Percentiles rank a stretch among this genome's conserved stretches.
phyloP scores from a whole-genome alignment of 2,329 filamentous ascomycete species.

The Xylaria sp. region DNA sequence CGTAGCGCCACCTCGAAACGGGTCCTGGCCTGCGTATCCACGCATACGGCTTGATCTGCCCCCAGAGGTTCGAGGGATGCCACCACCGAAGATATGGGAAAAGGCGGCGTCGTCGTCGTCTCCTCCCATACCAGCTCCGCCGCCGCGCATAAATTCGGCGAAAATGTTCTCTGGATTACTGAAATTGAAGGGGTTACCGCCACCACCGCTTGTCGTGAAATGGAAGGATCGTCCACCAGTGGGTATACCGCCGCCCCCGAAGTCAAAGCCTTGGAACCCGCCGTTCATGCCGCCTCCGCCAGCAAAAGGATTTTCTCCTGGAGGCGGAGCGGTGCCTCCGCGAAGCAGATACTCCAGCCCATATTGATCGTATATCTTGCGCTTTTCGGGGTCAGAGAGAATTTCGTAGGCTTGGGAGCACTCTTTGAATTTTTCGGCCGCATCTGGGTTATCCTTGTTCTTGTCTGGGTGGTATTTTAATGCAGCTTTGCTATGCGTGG shows the following conservation, averaged over 20 bases:
- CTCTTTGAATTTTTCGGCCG: conserved; percentile 97
- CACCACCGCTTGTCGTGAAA: conserved; percentile 67
- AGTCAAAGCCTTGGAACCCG: conserved; percentile 36
- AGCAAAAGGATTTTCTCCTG: conserved; percentile 71
- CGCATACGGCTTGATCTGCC: conserved; percentile 54
- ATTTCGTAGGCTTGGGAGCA: conserved; percentile 98
- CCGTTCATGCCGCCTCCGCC: conserved; percentile 55
- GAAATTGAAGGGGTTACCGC: conserved; percentile 80
- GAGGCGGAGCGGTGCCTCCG: conserved; percentile 76
- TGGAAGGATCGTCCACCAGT: conserved; percentile 67
- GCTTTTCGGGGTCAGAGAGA: conserved; percentile 95
- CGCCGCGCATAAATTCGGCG: conserved; percentile 77
- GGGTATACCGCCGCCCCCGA: conserved; percentile 57
- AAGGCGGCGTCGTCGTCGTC: conserved; percentile 61
- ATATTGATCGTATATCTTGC: conserved; percentile 93
- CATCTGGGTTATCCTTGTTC: conserved; percentile 89
- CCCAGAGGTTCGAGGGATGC: conserved; percentile 54
- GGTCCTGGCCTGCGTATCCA: conserved; percentile 51
- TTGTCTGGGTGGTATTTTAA: conserved; percentile 97
- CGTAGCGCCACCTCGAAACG: conserved; percentile 40
- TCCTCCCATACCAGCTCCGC: conserved; percentile 51
- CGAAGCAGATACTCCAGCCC: conserved; percentile 92
- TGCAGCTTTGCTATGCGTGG: conserved; percentile 76
- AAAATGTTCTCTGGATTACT: conserved; percentile 87
- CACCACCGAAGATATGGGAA: conserved; percentile 65